phyloP scores from a whole-genome alignment of 805 yeast genomes.

The Tetrapisispora fleetii region DNA sequence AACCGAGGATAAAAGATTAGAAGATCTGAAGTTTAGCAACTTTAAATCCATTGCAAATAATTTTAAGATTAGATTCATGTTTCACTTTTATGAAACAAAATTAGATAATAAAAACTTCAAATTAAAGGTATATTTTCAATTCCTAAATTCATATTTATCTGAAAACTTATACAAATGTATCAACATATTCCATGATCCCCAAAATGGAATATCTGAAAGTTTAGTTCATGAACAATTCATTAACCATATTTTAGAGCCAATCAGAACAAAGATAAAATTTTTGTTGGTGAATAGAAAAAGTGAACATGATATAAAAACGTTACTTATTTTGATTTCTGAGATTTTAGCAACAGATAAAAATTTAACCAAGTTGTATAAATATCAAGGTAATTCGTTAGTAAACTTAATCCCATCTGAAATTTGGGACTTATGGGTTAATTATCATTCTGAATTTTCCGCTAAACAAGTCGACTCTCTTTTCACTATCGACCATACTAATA shows the following conservation, averaged over 20 bases:
- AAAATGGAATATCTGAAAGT: conserved; percentile 17
- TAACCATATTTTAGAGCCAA: conserved; percentile 32
- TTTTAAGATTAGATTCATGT: conserved; percentile 40
- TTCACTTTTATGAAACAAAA: conserved; percentile 36
- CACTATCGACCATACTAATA: conserved; percentile 18
- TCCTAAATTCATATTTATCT: conserved; percentile 37
- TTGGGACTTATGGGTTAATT: conserved; percentile 38
- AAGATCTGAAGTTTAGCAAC: conserved; percentile 32
- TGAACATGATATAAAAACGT: conserved; percentile 32
- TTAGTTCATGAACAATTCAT: conserved; percentile 33
- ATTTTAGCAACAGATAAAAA: conserved; percentile 32
- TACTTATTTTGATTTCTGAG: conserved; percentile 32
- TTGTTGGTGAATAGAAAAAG: conserved; percentile 30
- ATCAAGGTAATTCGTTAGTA: conserved; percentile 32
- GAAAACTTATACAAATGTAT: conserved; percentile 34
- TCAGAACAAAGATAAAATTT: conserved; percentile 33
- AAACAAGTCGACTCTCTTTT: conserved; percentile 36
- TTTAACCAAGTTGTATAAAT: conserved; percentile 32
- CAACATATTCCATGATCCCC: conserved; percentile 31
- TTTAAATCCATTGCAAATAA: conserved; percentile 37
- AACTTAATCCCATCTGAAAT: conserved; percentile 22
- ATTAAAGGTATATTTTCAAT: conserved; percentile 41
- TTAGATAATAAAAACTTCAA: conserved; percentile 33
- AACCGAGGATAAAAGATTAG: not conserved
- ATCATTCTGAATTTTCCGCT: conserved; percentile 38